These are phyloP conservation scores for Flagelloscypha sp. DNA, from an alignment of 768 basidiomycete species.

Conservation along the genomic window DNA sequence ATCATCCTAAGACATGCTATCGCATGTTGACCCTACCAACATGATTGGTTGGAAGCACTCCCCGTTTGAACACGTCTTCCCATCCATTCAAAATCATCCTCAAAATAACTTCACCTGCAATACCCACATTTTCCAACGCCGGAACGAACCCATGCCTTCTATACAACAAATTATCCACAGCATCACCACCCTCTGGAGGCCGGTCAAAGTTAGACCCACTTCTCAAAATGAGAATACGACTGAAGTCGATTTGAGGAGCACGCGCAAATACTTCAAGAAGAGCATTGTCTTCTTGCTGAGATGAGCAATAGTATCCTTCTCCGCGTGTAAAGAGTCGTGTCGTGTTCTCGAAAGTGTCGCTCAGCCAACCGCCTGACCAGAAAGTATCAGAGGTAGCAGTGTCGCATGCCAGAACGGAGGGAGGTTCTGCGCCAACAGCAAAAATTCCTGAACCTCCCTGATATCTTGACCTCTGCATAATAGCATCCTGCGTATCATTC, in stretches of 20 bases:
- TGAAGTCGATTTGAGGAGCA: conserved; percentile 27
- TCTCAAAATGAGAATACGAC: conserved; percentile 29
- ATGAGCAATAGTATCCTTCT: conserved; percentile 22
- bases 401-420: conserved; percentile 26
- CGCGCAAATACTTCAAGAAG: conserved; percentile 29
- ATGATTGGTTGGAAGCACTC: conserved; percentile 23
- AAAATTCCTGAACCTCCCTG: conserved; percentile 11
- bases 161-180: conserved; percentile 21
- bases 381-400: conserved; percentile 29
- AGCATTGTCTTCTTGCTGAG: conserved; percentile 34
- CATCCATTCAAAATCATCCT: conserved; percentile 27
- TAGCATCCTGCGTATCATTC: conserved; percentile 22
- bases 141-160: conserved; percentile 22
- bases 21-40: conserved; percentile 20
- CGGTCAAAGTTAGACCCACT: conserved; percentile 28
- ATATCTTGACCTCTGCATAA: conserved; percentile 25
- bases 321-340: conserved; percentile 27
- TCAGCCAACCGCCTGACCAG: conserved; percentile 27
- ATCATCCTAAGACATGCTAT: too few relatives aligned
- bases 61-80: conserved; percentile 21
- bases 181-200: conserved; percentile 13
- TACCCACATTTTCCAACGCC: conserved; percentile 26
- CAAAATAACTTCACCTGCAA: conserved; percentile 30
- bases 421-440: conserved; percentile 23
- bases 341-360: conserved; percentile 28